Evolutionary conservation across 371 early-diverging fungal genomes (phyloP).

Genomic region (Lichtheimia corymbifera): DNA sequence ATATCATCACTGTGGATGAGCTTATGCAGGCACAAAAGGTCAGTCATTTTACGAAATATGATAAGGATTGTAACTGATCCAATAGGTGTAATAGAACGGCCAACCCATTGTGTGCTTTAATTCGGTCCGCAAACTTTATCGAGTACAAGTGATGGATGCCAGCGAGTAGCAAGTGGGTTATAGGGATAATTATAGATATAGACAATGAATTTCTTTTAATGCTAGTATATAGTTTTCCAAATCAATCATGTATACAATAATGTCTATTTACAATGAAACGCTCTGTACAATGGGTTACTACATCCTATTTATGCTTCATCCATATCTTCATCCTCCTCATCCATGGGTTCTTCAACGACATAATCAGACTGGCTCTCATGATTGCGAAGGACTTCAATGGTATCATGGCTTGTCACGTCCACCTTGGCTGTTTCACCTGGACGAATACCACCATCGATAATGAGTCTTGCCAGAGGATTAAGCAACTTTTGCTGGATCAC

Average conservation of each 20-base stretch:
- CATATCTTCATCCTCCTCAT: conserved; percentile 43
- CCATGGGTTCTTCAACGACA: conserved; percentile 44
- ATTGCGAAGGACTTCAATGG: conserved; percentile 40
- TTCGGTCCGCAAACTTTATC: conserved; percentile 7
- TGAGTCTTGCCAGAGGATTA: conserved; percentile 77
- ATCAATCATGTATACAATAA: too few relatives aligned
- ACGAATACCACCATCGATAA: conserved; percentile 78
- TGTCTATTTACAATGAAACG: too few relatives aligned
- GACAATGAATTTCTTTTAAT: too few relatives aligned
- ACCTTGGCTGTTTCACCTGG: conserved; percentile 64
- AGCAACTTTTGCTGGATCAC: conserved; percentile 79
- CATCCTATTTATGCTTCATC: conserved; percentile 7
- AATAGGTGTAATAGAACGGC: background rate
- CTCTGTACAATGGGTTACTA: too few relatives aligned
- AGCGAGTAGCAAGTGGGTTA: too few relatives aligned
- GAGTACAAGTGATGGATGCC: conserved; percentile 4
- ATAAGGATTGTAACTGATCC: background rate
- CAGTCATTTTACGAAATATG: background rate
- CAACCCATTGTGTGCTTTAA: conserved; percentile 10
- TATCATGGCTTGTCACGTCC: conserved; percentile 30
- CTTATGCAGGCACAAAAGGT: conserved; percentile 47
- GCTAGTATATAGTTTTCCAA: too few relatives aligned
- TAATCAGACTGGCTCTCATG: conserved; percentile 48
- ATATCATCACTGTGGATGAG: conserved; percentile 43
- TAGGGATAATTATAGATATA: too few relatives aligned